These are phyloP conservation scores for Leucaena leucocephala DNA, from an alignment of 306 rosid genomes.

Conservation along the genomic window DNA sequence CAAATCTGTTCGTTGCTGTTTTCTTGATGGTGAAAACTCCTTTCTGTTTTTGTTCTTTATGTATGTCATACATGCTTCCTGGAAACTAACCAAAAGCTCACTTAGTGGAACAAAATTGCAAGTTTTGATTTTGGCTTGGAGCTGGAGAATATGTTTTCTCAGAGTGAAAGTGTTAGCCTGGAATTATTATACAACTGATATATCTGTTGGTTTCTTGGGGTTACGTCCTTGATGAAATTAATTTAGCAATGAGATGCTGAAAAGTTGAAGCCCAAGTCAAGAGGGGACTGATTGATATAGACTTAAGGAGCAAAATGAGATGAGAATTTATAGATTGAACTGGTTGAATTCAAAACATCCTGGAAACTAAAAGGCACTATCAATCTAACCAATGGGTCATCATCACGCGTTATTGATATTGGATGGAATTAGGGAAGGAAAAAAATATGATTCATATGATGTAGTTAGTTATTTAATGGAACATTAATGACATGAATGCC, in stretches of 20 bases:
- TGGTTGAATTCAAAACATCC: not conserved
- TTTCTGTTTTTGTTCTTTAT: conserved; percentile 21
- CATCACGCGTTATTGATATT: not conserved
- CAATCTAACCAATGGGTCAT: not conserved
- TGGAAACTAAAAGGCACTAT: not conserved
- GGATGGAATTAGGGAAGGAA: not conserved
- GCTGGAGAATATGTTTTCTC: conserved; percentile 8
- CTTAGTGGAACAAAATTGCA: conserved; percentile 12
- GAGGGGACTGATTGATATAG: conserved; percentile 2
- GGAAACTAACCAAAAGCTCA: not conserved
- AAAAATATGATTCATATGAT: not conserved
- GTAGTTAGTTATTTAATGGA: not conserved
- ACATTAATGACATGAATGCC: not conserved
- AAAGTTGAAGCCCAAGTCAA: not conserved
- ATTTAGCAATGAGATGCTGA: not conserved
- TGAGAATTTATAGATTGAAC: not conserved
- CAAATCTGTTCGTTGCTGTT: not conserved
- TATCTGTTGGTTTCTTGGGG: not conserved
- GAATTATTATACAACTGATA: not conserved
- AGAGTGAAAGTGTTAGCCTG: conserved; percentile 5
- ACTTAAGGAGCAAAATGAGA: conserved; percentile 3
- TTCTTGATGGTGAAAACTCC: not conserved
- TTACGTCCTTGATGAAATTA: not conserved
- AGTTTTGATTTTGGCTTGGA: not conserved
- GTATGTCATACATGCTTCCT: not conserved